Evolutionary conservation across 495 filamentous ascomycete genomes (phyloP), one percentile per base, ranked within the genome.

Genomic region (Collariella sp.): DNA sequence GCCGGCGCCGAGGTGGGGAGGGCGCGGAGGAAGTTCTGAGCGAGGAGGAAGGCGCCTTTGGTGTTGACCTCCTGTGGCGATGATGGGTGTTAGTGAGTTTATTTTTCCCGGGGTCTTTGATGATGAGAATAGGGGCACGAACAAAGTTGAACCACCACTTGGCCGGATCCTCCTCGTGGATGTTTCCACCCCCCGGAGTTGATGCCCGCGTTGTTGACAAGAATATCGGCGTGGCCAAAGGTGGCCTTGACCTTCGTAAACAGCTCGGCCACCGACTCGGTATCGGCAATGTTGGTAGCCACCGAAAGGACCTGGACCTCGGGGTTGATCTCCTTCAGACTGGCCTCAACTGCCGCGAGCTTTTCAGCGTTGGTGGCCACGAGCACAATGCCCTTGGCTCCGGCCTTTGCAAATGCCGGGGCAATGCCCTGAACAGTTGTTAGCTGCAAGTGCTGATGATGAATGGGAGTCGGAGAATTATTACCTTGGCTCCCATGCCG

Each of bases 151-250:
- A 61, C 70, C 70, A 75, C 64, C 66, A 77, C 12, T 54, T 48
- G 1, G 67, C 67, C 11, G 63, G 40, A 19, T 70, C 59, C 0
- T 63, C 50, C 2, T 68, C 60, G 13, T 52, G 29, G 7, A 65
- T 60, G 9, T 19, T 35, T n/a, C 52, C 55, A 11, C n/a, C 53
- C 49, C 1, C 52, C 56, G 16, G 49, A 42, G 11, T 57, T 35
- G 3, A 62, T 55, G 0, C 65, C 75, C 1, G 74, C 75, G 46
- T 73, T 76, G 57, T 74, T 75, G 40, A 77, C 54, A 13, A 79
- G 62, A 0, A 78, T 54, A 54, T 78, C 73, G 11, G 73, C 67
- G 7, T 59, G 54, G 2, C 72, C 70, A 40, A 71, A 72, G 7
- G 59, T 61, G 15, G 60, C 60, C 10, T 67, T 63, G n/a, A 76